phyloP scores from a whole-genome alignment of 768 basidiomycete genomes.

The Daedalea quercina region DNA sequence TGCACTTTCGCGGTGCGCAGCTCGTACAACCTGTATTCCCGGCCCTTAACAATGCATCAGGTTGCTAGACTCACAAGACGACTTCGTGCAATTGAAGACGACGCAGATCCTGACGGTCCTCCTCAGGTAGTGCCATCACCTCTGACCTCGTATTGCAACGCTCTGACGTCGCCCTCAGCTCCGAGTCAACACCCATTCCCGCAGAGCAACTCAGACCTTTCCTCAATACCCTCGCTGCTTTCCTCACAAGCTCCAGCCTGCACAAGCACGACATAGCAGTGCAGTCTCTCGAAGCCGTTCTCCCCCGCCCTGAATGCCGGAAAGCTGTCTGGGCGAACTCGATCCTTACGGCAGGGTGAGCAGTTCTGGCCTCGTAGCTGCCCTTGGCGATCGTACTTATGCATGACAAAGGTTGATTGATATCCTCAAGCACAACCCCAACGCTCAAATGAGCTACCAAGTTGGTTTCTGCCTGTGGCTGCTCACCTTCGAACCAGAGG shows the following conservation, averaged over 20 bases:
- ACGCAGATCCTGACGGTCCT: constrained; percentile 85
- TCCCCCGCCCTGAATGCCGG: constrained; percentile 77
- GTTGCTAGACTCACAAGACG: constrained; percentile 79
- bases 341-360: constrained; percentile 60
- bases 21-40: not conserved
- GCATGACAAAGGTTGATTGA: constrained; percentile 59
- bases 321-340: constrained; percentile 74
- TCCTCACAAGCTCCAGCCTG: constrained; percentile 33
- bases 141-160: constrained; percentile 14
- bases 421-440: constrained; percentile 71
- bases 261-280: constrained; percentile 86
- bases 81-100: constrained; percentile 91
- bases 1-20: constrained; percentile 66
- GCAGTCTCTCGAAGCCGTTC: constrained; percentile 81
- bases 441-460: constrained; percentile 95
- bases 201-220: constrained; percentile 28
- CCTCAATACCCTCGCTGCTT: constrained; percentile 22
- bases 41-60: constrained; percentile 29
- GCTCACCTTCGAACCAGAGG: constrained; percentile 80
- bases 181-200: constrained; percentile 20
- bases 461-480: constrained; percentile 92
- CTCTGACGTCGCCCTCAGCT: constrained; percentile 11
- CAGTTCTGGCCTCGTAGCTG: not conserved
- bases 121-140: constrained; percentile 50
- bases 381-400: not conserved